A percentile compares a stretch with the other conserved stretches of the same genome.
Conservation (phyloP, 306 rosid species). For the Prunus davidiana region DNA sequence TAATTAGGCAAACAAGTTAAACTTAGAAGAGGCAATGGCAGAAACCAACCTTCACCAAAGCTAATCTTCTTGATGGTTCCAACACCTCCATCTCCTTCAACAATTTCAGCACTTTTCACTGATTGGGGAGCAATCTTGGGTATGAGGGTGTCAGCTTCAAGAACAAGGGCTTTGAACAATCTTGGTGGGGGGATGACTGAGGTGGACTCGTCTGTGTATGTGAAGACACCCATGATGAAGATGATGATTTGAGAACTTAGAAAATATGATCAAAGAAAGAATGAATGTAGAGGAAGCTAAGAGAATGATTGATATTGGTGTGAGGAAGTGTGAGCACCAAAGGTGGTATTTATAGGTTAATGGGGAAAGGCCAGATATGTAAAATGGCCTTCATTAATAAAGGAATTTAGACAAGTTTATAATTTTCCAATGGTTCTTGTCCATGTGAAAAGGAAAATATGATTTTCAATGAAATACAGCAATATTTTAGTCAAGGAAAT, state of each 20-base stretch:
- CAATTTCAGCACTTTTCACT: conserved; percentile 12
- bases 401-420: not conserved
- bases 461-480: not conserved
- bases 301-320: not conserved
- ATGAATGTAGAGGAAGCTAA: not conserved
- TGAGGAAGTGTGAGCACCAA: not conserved
- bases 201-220: too few relatives aligned
- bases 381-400: too few relatives aligned
- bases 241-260: too few relatives aligned
- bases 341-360: conserved; percentile 2
- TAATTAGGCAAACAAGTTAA: not conserved
- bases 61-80: conserved; percentile 43
- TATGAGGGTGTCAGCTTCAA: conserved; percentile 38
- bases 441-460: too few relatives aligned
- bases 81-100: conserved; percentile 50
- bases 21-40: not conserved
- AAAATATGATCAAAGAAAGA: not conserved
- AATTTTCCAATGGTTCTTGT: not conserved
- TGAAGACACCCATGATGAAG: too few relatives aligned
- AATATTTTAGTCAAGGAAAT: not conserved
- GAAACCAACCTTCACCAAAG: not conserved
- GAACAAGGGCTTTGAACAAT: conserved; percentile 43
- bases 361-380: not conserved
- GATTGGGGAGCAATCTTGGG: conserved; percentile 29
- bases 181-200: too few relatives aligned